A percentile compares a stretch with the other conserved stretches of the same genome.
These are phyloP conservation scores for Abelmoschus esculentus DNA, from an alignment of 345 rosid genomes.

Conservation along the genomic window DNA sequence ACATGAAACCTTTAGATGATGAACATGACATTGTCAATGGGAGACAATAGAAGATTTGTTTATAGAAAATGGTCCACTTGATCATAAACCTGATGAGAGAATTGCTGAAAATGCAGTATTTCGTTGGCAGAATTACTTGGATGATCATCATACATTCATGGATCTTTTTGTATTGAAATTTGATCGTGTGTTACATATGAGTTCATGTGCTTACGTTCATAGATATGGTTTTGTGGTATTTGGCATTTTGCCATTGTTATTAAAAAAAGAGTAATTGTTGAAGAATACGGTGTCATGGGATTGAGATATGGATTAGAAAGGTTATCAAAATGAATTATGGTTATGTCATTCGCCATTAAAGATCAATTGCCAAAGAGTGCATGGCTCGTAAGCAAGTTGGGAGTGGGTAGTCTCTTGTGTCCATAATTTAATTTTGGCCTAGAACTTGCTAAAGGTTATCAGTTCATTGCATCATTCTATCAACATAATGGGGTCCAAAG, in stretches of 20 bases:
- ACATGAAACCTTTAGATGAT: too few species aligned
- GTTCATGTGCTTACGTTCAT: constrained; percentile 68
- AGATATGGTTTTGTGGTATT: constrained; percentile 76
- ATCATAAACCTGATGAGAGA: constrained; percentile 46
- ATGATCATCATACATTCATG: constrained; percentile 88
- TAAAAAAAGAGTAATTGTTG: constrained; percentile 43
- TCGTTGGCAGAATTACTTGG: constrained; percentile 82
- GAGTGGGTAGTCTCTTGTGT: constrained; percentile 75
- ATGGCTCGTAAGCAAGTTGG: constrained; percentile 83
- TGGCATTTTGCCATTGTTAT: constrained; percentile 58
- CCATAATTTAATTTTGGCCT: constrained; percentile 80
- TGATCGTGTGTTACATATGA: constrained; percentile 59
- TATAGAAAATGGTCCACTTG: constrained; percentile 20
- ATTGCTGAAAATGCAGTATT: constrained; percentile 60
- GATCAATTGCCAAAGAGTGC: constrained; percentile 62
- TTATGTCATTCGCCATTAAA: constrained; percentile 43
- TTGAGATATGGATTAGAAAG: constrained; percentile 69
- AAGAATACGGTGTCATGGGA: constrained; percentile 68
- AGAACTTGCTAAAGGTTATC: constrained; percentile 70
- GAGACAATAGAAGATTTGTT: too few species aligned
- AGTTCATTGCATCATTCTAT: constrained; percentile 82
- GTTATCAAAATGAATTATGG: constrained; percentile 62
- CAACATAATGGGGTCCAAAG: constrained; percentile 89
- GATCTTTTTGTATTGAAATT: constrained; percentile 72
- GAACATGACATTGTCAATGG: too few species aligned